Base-by-base conservation (phyloP, 495 filamentous ascomycete species). In the Usnea hakonensis region DNA sequence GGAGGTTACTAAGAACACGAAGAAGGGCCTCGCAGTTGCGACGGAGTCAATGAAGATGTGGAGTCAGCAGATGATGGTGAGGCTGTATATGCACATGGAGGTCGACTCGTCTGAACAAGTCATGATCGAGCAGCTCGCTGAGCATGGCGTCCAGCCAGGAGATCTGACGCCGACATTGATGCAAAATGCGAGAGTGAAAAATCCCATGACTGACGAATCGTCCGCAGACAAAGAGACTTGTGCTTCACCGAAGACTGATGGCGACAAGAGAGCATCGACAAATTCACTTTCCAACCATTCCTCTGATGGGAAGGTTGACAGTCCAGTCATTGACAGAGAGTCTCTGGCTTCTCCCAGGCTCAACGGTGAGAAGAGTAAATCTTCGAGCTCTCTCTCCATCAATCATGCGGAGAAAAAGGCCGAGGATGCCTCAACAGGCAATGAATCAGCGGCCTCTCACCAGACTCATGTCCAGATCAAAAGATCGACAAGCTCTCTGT, bases 121-220 rank as follows among this genome's bases (percentile, higher is more conserved):
- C 68, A 99, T 99, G 94, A 97, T 99, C 65, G 94, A 99, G 73
- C 95, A 99, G 73, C 78, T 99, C 62, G 85, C 88, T 16, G 88
- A 90, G 55, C 94, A 99, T 75, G 95, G 92, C 16, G 91, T 99
- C 10, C 76, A 89, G 63, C 87, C 93, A 2, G 74, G 73, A 37
- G 94, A 99, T 73, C 78, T 99, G 32, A 88, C 90, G 0, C 87
- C 87, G 5, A 81, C 88, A 1, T 79, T 99, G 52, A 95, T 97
- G 90, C 86, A 92, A 63, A 97, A 96, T 75, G 83, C 92, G 26
- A 80, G 91, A 53, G 94, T 99, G 36, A 90, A 90, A 69, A 99
- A 99, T 65, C 95, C 94, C 3, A 87, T 95, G 81, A 89, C 87
- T 6, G 78, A 83, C 16, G 52, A 63, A 30, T 44, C 43, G 41